A percentile compares a stretch with the other conserved stretches of the same genome.
Conservation (phyloP, 768 basidiomycete species). For the Mycena olivaceomarginata region DNA sequence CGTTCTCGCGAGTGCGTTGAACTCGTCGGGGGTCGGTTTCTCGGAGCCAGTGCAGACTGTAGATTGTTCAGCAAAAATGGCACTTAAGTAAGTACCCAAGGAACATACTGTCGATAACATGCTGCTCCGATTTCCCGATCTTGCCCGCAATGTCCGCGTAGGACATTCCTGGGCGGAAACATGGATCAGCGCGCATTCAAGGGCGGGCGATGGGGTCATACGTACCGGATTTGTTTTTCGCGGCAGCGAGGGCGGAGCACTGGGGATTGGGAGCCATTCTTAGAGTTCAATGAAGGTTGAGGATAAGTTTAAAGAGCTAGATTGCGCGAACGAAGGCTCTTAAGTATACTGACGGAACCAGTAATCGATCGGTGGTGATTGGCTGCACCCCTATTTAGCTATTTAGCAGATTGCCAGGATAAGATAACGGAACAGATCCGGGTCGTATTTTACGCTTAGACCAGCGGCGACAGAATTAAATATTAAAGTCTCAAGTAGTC, state of each 20-base stretch:
- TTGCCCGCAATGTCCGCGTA: conserved; percentile 69
- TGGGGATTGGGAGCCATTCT: conserved; percentile 71
- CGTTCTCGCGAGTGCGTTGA: conserved; percentile 64
- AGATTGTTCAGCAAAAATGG: not conserved
- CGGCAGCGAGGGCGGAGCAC: conserved; percentile 76
- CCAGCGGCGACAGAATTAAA: not conserved
- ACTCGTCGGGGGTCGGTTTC: conserved; percentile 69
- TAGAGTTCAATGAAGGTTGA: conserved; percentile 1
- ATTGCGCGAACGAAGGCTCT: not conserved
- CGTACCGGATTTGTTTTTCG: conserved; percentile 71
- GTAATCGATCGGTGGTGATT: conserved; percentile 35
- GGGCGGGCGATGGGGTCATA: not conserved
- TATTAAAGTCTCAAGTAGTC: not conserved
- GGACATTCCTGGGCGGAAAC: conserved; percentile 62
- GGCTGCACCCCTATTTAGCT: not conserved
- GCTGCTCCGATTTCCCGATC: conserved; percentile 64
- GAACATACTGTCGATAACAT: conserved; percentile 72
- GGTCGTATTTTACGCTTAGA: too few species aligned
- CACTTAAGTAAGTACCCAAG: not conserved
- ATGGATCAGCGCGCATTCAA: not conserved
- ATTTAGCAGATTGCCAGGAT: not conserved
- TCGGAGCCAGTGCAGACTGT: conserved; percentile 69
- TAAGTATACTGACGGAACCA: conserved; percentile 21
- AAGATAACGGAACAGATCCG: not conserved
- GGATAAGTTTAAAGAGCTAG: not conserved